Percentiles rank a stretch among this genome's conserved stretches.
These are phyloP conservation scores for Saitozyma sp. DNA, from an alignment of 768 basidiomycete genomes.

Conservation along the genomic window DNA sequence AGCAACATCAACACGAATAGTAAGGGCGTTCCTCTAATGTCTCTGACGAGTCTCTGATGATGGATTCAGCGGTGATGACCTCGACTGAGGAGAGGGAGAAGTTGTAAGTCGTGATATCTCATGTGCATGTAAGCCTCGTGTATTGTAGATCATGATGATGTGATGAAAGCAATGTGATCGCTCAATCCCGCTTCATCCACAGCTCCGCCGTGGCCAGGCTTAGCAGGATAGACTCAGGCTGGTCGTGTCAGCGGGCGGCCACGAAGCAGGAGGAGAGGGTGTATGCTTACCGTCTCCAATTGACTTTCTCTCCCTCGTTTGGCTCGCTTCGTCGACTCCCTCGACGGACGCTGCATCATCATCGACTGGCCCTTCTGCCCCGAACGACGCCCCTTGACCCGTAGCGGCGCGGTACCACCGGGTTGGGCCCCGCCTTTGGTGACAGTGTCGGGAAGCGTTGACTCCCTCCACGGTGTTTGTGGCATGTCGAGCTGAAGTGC, in stretches of 20 bases:
- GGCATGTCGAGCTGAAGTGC: not conserved
- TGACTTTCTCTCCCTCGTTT: conserved; percentile 21
- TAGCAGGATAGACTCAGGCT: conserved; percentile 33
- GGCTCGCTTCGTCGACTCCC: not conserved
- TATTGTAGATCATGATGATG: no score
- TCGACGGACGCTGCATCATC: not conserved
- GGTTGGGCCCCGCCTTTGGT: not conserved
- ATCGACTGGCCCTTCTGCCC: conserved; percentile 3
- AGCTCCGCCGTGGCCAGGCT: conserved; percentile 34
- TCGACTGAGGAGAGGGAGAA: not conserved
- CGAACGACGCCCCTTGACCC: not conserved
- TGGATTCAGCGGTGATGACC: conserved; percentile 7
- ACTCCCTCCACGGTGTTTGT: not conserved
- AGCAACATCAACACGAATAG: conserved; percentile 11
- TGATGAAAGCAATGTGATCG: no score
- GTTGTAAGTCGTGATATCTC: no score
- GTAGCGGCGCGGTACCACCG: not conserved
- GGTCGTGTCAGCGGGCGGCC: not conserved
- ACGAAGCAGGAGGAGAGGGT: not conserved
- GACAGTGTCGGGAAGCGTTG: not conserved
- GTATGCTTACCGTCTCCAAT: conserved; percentile 23
- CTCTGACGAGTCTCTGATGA: not conserved
- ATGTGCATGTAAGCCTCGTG: no score
- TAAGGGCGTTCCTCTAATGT: not conserved
- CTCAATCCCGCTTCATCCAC: conserved; percentile 17